A percentile compares a stretch with the other conserved stretches of the same genome.
phyloP scores from a whole-genome alignment of 441 rosid species.

The Gossypium trilobum region DNA sequence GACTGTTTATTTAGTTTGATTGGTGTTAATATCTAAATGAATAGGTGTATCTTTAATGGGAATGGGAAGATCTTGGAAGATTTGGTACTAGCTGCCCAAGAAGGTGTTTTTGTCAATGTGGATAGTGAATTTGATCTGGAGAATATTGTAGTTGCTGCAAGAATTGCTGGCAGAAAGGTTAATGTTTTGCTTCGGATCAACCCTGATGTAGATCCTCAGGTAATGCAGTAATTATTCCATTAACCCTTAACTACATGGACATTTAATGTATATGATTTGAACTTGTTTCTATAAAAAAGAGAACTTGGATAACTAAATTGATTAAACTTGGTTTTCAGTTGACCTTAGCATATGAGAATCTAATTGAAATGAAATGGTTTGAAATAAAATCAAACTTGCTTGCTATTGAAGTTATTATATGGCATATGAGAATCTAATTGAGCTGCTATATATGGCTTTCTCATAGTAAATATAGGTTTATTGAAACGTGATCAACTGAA shows the following conservation, averaged over 20 bases:
- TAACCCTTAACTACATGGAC: neutral
- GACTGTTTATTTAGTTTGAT: slow-evolving; percentile 9
- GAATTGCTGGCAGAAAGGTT: slow-evolving; percentile 74
- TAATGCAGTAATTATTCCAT: neutral
- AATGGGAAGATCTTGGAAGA: slow-evolving; percentile 90
- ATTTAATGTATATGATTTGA: neutral
- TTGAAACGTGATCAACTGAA: neutral
- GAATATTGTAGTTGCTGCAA: slow-evolving; percentile 77
- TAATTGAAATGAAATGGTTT: neutral
- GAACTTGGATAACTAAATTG: neutral
- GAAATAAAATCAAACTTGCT: neutral
- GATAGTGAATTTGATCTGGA: slow-evolving; percentile 96
- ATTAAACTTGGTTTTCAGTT: neutral
- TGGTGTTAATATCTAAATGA: slow-evolving; percentile 1
- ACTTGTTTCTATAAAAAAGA: neutral
- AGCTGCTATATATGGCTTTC: neutral
- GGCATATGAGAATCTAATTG: neutral
- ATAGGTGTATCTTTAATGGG: slow-evolving; percentile 91
- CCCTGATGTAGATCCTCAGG: slow-evolving; percentile 99
- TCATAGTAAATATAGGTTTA: neutral
- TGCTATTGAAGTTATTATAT: neutral
- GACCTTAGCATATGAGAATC: neutral
- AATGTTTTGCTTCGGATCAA: slow-evolving; percentile 90
- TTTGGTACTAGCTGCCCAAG: slow-evolving; percentile 85
- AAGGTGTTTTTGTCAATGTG: slow-evolving; percentile 85